These are phyloP conservation scores for Cladosporium oxysporum DNA, from an alignment of 2,329 filamentous ascomycete species.

Conservation along the genomic window DNA sequence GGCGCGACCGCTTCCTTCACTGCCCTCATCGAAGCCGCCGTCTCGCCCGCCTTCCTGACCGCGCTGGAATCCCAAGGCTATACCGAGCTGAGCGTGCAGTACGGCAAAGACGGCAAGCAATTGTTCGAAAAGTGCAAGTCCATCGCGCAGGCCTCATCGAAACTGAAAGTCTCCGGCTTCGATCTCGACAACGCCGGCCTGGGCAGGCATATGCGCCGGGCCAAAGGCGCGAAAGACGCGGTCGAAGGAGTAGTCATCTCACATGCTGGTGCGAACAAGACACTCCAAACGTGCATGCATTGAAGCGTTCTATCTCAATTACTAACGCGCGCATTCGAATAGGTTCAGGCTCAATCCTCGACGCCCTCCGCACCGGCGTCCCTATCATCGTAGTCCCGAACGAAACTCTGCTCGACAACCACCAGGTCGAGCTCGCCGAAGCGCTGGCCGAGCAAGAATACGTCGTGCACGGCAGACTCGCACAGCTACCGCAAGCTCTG, in stretches of 20 bases:
- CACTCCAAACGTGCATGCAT: neutral
- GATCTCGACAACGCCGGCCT: conserved; percentile 66
- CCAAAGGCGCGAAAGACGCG: conserved; percentile 44
- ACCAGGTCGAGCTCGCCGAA: conserved; percentile 83
- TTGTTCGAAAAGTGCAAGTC: conserved; percentile 50
- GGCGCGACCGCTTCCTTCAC: conserved; percentile 88
- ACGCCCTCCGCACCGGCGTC: conserved; percentile 71
- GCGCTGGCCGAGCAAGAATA: conserved; percentile 75
- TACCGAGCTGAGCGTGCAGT: conserved; percentile 75
- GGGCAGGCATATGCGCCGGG: conserved; percentile 58
- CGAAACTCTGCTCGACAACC: conserved; percentile 77
- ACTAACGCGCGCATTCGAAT: neutral
- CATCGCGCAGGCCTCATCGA: conserved; percentile 32
- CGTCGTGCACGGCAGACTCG: conserved; percentile 68
- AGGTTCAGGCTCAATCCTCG: conserved; percentile 90
- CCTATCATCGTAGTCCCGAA: conserved; percentile 92
- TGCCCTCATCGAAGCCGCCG: conserved; percentile 65
- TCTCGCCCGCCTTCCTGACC: conserved; percentile 63
- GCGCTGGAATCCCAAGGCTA: conserved; percentile 63
- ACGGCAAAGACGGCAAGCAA: conserved; percentile 65
- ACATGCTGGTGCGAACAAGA: conserved; percentile 65
- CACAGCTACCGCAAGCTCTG: conserved; percentile 55
- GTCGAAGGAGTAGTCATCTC: conserved; percentile 75
- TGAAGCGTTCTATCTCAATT: neutral
- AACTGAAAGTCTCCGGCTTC: conserved; percentile 61